These are phyloP conservation scores for Colletotrichum coccodes DNA, from an alignment of 2,329 filamentous ascomycete genomes.

Conservation along the genomic window DNA sequence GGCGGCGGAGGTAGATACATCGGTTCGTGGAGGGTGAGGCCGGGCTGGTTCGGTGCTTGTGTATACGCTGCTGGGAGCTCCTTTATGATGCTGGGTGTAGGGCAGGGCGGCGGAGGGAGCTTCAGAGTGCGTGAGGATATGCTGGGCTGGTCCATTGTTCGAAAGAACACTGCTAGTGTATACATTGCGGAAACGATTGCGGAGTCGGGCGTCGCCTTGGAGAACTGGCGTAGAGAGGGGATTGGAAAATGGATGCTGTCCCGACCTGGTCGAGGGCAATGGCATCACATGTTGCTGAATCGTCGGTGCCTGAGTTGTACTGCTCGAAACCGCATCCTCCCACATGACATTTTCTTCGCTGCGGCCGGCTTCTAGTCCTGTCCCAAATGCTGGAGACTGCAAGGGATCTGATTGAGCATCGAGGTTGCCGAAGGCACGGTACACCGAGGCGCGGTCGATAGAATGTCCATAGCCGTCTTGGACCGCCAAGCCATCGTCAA, in stretches of 20 bases:
- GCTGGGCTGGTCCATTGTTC: background rate
- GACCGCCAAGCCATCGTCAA: conserved; percentile 1
- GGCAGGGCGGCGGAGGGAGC: background rate
- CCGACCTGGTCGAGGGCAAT: background rate
- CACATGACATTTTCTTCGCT: background rate
- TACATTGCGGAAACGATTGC: background rate
- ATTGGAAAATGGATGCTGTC: background rate
- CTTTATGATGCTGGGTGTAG: background rate
- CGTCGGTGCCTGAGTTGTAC: background rate
- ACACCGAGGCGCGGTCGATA: conserved; percentile 10
- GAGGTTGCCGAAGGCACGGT: background rate
- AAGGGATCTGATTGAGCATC: background rate
- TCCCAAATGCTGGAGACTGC: background rate
- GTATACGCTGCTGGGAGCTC: conserved; percentile 2
- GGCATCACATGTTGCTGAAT: background rate
- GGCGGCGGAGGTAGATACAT: background rate
- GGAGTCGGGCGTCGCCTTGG: background rate
- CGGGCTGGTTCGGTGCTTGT: background rate
- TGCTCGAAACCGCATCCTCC: background rate
- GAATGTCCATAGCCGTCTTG: background rate
- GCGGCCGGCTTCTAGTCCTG: background rate
- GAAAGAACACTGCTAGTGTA: background rate
- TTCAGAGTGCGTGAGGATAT: background rate
- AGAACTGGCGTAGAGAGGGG: background rate
- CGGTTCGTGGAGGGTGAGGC: background rate